Evolutionary conservation across 2,329 filamentous ascomycete genomes (phyloP).

Genomic region (Phialophora chinensis): DNA sequence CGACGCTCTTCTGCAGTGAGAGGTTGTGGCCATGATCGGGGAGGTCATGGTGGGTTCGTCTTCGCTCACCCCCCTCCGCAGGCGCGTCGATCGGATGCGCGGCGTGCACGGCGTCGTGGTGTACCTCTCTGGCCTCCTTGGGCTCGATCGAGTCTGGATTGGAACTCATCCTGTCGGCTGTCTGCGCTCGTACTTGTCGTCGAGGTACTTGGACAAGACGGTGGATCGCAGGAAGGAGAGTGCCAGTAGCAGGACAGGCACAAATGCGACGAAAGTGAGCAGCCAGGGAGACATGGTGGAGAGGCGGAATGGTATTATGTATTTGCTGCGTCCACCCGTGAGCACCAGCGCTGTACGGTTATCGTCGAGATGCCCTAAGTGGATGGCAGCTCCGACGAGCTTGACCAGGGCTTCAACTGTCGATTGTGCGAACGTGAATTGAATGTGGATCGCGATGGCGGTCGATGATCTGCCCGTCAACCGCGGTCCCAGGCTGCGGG

Average conservation of each 20-base stretch:
- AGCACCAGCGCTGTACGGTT: conserved; percentile 10
- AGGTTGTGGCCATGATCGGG: conserved; percentile 39
- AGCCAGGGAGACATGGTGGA: conserved; percentile 36
- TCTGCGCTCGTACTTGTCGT: conserved; percentile 34
- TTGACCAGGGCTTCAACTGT: neutral
- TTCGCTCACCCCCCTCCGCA: conserved; percentile 24
- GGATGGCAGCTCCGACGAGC: conserved; percentile 19
- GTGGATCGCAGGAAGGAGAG: conserved; percentile 38
- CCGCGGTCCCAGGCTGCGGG: neutral
- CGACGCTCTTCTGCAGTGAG: conserved; percentile 36
- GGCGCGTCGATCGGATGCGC: conserved; percentile 19
- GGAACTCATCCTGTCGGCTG: conserved; percentile 25
- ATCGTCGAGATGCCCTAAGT: conserved; percentile 11
- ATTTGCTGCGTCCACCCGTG: conserved; percentile 1
- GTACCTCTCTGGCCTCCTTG: conserved; percentile 6
- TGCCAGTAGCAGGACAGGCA: conserved; percentile 34
- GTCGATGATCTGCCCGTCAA: conserved; percentile 15
- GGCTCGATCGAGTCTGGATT: conserved; percentile 23
- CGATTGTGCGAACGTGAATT: conserved; percentile 17
- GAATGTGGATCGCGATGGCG: conserved; percentile 1
- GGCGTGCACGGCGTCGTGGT: neutral
- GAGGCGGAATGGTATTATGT: conserved; percentile 12
- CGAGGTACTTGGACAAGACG: conserved; percentile 38
- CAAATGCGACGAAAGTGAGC: conserved; percentile 34
- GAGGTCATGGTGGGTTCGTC: conserved; percentile 32